These are phyloP conservation scores for Tilletiopsis washingtonensis DNA, from an alignment of 1,284 basidiomycete genomes.

Conservation along the genomic window DNA sequence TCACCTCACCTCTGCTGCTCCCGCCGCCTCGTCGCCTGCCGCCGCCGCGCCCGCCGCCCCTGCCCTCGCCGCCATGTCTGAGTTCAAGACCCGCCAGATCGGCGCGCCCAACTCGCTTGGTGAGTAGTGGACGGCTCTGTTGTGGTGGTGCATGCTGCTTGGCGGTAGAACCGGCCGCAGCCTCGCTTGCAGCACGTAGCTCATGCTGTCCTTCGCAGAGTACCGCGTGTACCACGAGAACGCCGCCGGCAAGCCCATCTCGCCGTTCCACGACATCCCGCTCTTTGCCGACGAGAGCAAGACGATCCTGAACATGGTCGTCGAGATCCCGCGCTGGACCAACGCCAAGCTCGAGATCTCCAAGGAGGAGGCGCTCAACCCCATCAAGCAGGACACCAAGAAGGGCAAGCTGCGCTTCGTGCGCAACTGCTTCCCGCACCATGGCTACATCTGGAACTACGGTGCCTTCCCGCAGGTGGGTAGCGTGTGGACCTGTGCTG, in stretches of 20 bases:
- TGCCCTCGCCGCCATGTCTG: constrained; percentile 24
- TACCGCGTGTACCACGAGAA: constrained; percentile 85
- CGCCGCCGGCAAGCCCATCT: constrained; percentile 38
- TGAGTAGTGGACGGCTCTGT: constrained; percentile 48
- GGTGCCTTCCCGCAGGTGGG: constrained; percentile 80
- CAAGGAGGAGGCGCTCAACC: constrained; percentile 95
- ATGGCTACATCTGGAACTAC: constrained; percentile 62
- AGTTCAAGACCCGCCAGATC: constrained; percentile 66
- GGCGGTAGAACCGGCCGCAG: neutral
- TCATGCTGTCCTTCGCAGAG: constrained; percentile 53
- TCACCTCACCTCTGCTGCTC: constrained; percentile 23
- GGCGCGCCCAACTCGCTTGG: constrained; percentile 87
- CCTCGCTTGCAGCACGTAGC: neutral
- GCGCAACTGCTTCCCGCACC: constrained; percentile 99
- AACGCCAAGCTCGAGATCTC: constrained; percentile 96
- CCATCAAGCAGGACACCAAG: constrained; percentile 97
- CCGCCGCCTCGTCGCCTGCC: too few species aligned
- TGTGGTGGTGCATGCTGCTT: neutral
- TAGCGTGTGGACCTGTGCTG: constrained; percentile 4
- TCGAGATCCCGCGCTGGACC: constrained; percentile 96
- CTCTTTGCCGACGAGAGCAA: constrained; percentile 46
- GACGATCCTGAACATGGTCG: constrained; percentile 57
- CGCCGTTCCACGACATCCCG: constrained; percentile 46
- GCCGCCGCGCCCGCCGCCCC: neutral
- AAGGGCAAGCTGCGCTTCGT: constrained; percentile 93